Evolutionary conservation across 192 early-diverging fungal species (phyloP), one percentile per base, ranked within the genome.

Genomic region (Linnemannia elongata): DNA sequence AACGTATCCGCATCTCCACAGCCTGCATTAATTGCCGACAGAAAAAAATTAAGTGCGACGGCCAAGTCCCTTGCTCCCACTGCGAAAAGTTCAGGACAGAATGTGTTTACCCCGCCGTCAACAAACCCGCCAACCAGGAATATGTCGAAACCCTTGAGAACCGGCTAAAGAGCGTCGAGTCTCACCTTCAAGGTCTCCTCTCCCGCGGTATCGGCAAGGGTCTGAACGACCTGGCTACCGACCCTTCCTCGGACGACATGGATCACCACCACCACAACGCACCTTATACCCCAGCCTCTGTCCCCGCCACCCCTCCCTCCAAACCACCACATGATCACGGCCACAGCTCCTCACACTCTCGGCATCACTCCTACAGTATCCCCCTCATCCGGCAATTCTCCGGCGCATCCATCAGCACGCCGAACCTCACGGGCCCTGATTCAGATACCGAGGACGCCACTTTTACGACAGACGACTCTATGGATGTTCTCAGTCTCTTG

Each of bases 1-100:
- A 87, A 52, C 85, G 85, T 49, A 88, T 90, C 27, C 87, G 87
- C 41, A 90, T 90, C 45, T 88, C 89, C 7, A 90, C 89, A 20
- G 89, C 89, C 1, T 90, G 89, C 55, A 71, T 88, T 33, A 88
- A 85, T 36, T 90, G 89, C 63, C 82, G 89, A 35, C 82, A 88
- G 17, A 85, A 85, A 86, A 90, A 90, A 70, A 88, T 88, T 27
- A 90, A 90, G 79, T 90, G 89, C 57, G 87, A 90, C 76, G 89
- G 89, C 24, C 74, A 76, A 42, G 75, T 80, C 20, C 89, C 89
- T 17, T 90, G 89, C 44, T 78, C 80, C 27, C 87, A 90, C 75
- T 90, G 89, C 72, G 80, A 88, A 80, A 87, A 87, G 68, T 81
- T 81, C 72, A 76, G 72, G 15, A 74, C 79, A 39, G 85, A 81